Percentiles rank a stretch among this genome's conserved stretches.
Conservation (phyloP, 176 grass and related monocot species). For the Oryza glumipatula region DNA sequence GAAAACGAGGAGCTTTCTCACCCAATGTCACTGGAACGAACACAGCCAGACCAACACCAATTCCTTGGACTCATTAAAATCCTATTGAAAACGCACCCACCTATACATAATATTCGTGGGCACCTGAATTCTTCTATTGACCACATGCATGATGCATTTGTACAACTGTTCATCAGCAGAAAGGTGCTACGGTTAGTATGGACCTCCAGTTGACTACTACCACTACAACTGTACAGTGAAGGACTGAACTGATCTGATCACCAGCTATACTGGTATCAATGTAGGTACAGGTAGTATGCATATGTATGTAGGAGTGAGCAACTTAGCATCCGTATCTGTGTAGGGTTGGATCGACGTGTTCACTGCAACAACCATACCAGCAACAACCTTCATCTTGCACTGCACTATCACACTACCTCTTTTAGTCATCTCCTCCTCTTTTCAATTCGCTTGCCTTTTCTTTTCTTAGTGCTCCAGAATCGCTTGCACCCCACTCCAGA, state of each 20-base stretch:
- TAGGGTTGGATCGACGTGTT: constrained; percentile 20
- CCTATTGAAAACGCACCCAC: too few relatives aligned
- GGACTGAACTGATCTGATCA: background rate
- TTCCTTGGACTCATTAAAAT: too few relatives aligned
- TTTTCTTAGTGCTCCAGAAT: constrained; percentile 17
- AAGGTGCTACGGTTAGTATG: too few relatives aligned
- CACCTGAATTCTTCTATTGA: background rate
- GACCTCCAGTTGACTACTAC: too few relatives aligned
- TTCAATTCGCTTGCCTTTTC: background rate
- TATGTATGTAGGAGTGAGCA: background rate
- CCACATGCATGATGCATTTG: background rate
- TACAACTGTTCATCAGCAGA: background rate
- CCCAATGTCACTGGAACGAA: too few relatives aligned
- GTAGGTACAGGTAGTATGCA: background rate
- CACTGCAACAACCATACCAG: constrained; percentile 31
- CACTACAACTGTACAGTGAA: background rate
- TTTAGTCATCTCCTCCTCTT: background rate
- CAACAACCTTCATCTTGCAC: background rate
- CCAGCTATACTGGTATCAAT: background rate
- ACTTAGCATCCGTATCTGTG: background rate
- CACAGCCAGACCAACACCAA: too few relatives aligned
- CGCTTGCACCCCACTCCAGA: constrained; percentile 58
- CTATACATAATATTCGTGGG: too few relatives aligned
- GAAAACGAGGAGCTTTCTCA: too few relatives aligned
- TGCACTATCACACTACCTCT: background rate